phyloP scores from a whole-genome alignment of 2,329 filamentous ascomycete genomes.

The Neonectria magnoliae region DNA sequence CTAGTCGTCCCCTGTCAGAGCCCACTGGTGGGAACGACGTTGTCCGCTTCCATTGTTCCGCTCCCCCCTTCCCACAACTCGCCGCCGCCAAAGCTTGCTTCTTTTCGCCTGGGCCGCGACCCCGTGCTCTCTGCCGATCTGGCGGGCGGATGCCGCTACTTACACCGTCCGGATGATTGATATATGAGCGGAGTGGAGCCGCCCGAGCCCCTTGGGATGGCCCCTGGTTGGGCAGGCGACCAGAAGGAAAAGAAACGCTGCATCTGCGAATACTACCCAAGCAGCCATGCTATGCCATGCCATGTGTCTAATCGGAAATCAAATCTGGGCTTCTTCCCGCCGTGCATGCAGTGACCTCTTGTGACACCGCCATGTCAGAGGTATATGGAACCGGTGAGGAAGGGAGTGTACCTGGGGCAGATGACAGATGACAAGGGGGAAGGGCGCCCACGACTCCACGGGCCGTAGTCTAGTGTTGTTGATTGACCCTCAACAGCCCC shows the following conservation, averaged over 20 bases:
- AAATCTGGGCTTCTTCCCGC: not conserved
- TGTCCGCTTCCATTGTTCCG: slow-evolving; percentile 25
- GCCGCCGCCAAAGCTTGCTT: slow-evolving; percentile 12
- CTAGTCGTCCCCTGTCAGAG: slow-evolving; percentile 27
- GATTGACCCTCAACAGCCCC: no score
- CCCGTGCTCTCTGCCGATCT: slow-evolving; percentile 41
- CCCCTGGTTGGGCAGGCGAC: slow-evolving; percentile 8
- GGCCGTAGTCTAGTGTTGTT: not conserved
- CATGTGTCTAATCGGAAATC: not conserved
- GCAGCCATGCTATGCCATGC: not conserved
- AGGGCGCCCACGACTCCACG: not conserved
- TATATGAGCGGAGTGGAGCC: slow-evolving; percentile 14
- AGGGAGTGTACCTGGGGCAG: not conserved
- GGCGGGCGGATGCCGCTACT: slow-evolving; percentile 36
- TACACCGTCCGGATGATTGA: slow-evolving; percentile 7
- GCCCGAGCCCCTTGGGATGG: slow-evolving; percentile 3
- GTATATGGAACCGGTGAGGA: not conserved
- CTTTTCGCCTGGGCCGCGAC: slow-evolving; percentile 32
- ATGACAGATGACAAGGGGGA: not conserved
- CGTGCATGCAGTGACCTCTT: not conserved
- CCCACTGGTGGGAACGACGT: slow-evolving; percentile 36
- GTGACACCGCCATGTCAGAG: not conserved
- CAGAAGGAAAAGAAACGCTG: not conserved
- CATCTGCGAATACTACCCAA: not conserved
- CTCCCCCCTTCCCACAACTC: slow-evolving; percentile 23